Evolutionary conservation across 768 basidiomycete species (phyloP), one percentile per base, ranked within the genome.

Genomic region (Saitozyma podzolica): DNA sequence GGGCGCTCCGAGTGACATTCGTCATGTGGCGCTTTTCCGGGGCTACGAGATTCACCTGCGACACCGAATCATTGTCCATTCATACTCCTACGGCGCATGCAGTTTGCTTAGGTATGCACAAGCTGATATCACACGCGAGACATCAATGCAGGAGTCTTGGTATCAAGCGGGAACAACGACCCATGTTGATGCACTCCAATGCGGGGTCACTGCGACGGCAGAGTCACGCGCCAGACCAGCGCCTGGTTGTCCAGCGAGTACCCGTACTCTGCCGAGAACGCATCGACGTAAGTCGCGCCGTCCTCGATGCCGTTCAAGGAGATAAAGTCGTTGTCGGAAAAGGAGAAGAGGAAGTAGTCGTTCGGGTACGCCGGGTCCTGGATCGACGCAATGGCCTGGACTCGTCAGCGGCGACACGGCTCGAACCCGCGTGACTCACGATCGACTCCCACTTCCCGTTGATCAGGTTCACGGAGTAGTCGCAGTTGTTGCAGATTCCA

Each of bases 391-490:
- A 88, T 79, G 8, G 86, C 66, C 66, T 67, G 19, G 14, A 8
- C 37, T 19, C 11, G 11, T 29, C 14, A 43, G 29, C 8, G 5
- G 4, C 16, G 37, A 8, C 50, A 40, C 9, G 40, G 42, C 10
- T 51, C 29, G 16, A 14, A 14, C 40, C 29, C 8, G 3, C 40
- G 17, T 9, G 9, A 67, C 65, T 59, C 50, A 67, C 84, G 13
- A 87, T 80, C 1, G 84, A 85, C 69, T 89, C 88, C 86, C 87
- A 89, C 78, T 88, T 89, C 0, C 83, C 84, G 63, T 83, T 83
- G 54, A 89, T 83, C n/a, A 87, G 80, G 0, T 83, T 84, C 41
- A 80, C 63, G 63, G 87, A 84, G 58, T 67, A 68, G 40, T 60
- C 68, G 16, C 68, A 65, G 47, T 63, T 70, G 50, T 77, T 77